Evolutionary conservation across 2,329 filamentous ascomycete genomes (phyloP).

Genomic region (Atkinsonella hypoxylon): DNA sequence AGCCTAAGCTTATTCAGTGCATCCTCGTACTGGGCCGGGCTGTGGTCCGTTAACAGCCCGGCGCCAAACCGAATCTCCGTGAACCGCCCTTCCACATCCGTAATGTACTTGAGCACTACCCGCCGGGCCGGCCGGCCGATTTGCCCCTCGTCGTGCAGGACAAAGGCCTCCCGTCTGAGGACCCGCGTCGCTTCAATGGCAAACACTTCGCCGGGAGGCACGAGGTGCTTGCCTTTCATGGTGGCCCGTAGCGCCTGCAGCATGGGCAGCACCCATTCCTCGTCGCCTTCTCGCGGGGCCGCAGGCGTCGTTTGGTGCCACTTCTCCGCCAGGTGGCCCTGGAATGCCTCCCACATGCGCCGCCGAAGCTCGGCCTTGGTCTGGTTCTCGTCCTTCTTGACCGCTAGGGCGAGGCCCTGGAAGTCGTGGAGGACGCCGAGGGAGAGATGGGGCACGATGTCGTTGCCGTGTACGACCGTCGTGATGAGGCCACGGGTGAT

Average conservation of each 20-base stretch:
- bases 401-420: constrained; percentile 58
- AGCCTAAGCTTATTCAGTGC: constrained; percentile 48
- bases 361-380: constrained; percentile 55
- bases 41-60: constrained; percentile 67
- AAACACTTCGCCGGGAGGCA: constrained; percentile 69
- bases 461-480: constrained; percentile 59
- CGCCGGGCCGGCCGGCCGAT: constrained; percentile 56
- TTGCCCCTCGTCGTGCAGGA: constrained; percentile 31
- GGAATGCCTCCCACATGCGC: constrained; percentile 53
- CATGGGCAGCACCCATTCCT: constrained; percentile 57
- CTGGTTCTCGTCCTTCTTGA: constrained; percentile 58
- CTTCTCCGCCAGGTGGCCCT: constrained; percentile 47
- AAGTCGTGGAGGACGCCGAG: constrained; percentile 65
- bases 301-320: constrained; percentile 35
- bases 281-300: constrained; percentile 38
- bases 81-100: constrained; percentile 59
- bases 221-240: constrained; percentile 57
- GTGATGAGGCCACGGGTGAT: constrained; percentile 65
- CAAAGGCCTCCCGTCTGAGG: constrained; percentile 53
- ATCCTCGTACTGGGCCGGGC: constrained; percentile 60
- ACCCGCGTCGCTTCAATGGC: constrained; percentile 57
- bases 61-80: constrained; percentile 59
- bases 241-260: constrained; percentile 53
- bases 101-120: constrained; percentile 57
- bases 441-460: constrained; percentile 62